Percentiles rank a stretch among this genome's conserved stretches.
Evolutionary conservation across 371 early-diverging fungal species (phyloP).

Genomic region (Rhizomucor pusillus): DNA sequence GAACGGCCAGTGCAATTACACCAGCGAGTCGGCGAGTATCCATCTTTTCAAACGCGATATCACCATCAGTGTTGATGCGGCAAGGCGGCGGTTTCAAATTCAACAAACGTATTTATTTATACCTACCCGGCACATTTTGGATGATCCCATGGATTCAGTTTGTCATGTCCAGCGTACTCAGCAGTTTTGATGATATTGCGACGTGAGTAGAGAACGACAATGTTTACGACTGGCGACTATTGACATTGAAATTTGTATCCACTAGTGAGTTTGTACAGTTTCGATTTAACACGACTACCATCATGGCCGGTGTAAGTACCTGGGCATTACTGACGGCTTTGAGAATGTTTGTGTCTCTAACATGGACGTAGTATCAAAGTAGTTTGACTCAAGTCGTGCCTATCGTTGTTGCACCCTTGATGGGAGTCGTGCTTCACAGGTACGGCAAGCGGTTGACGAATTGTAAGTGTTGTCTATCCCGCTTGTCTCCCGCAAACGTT

Average conservation of each 20-base stretch:
- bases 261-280: constrained; percentile 44
- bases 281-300: constrained; percentile 36
- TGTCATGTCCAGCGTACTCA: constrained; percentile 44
- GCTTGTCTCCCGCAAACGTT: neutral
- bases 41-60: constrained; percentile 1
- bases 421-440: constrained; percentile 53
- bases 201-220: constrained; percentile 25
- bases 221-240: too few species aligned
- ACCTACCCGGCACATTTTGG: constrained; percentile 44
- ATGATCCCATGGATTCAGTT: constrained; percentile 44
- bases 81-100: constrained; percentile 13
- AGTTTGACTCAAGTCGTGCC: constrained; percentile 55
- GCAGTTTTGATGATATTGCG: constrained; percentile 48
- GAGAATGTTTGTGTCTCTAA: neutral
- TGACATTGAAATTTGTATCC: neutral
- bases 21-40: constrained; percentile 9
- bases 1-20: constrained; percentile 1
- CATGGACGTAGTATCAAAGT: constrained; percentile 42
- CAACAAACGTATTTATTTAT: constrained; percentile 23
- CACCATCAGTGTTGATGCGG: constrained; percentile 1
- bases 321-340: neutral
- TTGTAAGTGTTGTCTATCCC: constrained; percentile 16
- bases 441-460: constrained; percentile 46
- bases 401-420: constrained; percentile 47
- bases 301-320: constrained; percentile 44